phyloP scores from a whole-genome alignment of 768 basidiomycete species.

The Dioszegia aurantiaca region DNA sequence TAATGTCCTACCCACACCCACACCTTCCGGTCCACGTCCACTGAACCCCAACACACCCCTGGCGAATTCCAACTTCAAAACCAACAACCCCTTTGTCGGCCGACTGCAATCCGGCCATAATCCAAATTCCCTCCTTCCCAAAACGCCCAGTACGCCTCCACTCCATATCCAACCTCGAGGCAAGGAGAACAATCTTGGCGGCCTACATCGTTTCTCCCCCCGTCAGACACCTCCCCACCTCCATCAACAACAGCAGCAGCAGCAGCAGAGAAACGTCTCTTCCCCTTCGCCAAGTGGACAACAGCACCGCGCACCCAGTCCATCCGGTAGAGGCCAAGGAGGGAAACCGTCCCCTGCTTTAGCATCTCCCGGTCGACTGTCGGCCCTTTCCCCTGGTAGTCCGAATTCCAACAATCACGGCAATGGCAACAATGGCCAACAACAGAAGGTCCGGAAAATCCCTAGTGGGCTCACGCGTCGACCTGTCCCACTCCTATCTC shows the following conservation, averaged over 20 bases:
- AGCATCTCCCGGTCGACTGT: background rate
- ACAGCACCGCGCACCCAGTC: background rate
- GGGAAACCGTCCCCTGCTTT: background rate
- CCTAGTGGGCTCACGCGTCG: constrained; percentile 7
- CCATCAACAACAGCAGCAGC: too few species aligned
- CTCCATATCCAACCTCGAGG: constrained; percentile 10
- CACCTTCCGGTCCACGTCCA: background rate
- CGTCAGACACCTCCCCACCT: constrained; percentile 3
- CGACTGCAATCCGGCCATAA: background rate
- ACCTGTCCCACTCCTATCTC: constrained; percentile 13
- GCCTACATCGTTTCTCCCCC: background rate
- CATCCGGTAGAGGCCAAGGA: background rate
- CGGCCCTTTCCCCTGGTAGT: background rate
- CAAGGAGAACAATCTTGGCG: constrained; percentile 4
- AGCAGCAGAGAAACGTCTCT: constrained; percentile 1
- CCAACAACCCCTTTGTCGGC: constrained; percentile 8
- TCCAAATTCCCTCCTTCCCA: constrained; percentile 1
- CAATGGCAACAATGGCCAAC: background rate
- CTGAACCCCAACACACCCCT: background rate
- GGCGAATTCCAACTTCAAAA: background rate
- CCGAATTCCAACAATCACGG: background rate
- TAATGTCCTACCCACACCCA: background rate
- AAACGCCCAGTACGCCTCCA: background rate
- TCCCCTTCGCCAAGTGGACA: background rate
- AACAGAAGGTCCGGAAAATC: constrained; percentile 13